Base-by-base conservation (phyloP, 768 basidiomycete species). In the Coprinopsis sp. region DNA sequence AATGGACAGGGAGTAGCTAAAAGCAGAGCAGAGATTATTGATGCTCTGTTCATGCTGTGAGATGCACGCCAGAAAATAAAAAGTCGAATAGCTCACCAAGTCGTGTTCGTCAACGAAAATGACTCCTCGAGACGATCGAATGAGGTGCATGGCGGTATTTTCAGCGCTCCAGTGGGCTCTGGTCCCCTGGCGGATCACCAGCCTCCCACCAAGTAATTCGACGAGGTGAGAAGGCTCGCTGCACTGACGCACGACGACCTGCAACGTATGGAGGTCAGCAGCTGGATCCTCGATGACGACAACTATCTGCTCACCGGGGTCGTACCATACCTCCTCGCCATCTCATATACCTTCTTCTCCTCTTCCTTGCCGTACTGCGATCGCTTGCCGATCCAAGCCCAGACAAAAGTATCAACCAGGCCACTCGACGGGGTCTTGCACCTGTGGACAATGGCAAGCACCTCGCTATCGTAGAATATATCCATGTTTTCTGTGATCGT, bases 71-170 rank as follows among this genome's bases (percentile, higher is more conserved):
- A 31, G 8, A n/a, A 8, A n/a, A n/a, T n/a, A 31, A n/a, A 8
- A 8, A 29, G 34, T 43, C 46, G 49, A 27, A 8, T 11, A 18
- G 46, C 73, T 54, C 55, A 89, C 89, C 48, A 87, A 61, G 51
- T 91, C 83, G 33, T 79, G 68, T 56, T 91, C 84, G 52, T 91
- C 87, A 46, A 90, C 79, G 48, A 76, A 67, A 23, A 84, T 63
- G 11, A 76, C 64, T 2, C 76, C 77, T 14, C 66, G 56, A 6
- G 60, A 55, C 1, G 71, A 73, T 45, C 87, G 76, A 27, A 90
- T 72, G 38, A 82, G 66, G 50, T 91, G 88, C 86, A 92, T 89
- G 1, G 87, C 71, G 4, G 87, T 89, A 52, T 91, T 91, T 39
- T 90, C 88, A 1, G 76, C 59, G 10, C 79, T 77, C 90, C 90